Base-by-base conservation (phyloP, 2,329 filamentous ascomycete genomes). In the Alternaria postmessia region DNA sequence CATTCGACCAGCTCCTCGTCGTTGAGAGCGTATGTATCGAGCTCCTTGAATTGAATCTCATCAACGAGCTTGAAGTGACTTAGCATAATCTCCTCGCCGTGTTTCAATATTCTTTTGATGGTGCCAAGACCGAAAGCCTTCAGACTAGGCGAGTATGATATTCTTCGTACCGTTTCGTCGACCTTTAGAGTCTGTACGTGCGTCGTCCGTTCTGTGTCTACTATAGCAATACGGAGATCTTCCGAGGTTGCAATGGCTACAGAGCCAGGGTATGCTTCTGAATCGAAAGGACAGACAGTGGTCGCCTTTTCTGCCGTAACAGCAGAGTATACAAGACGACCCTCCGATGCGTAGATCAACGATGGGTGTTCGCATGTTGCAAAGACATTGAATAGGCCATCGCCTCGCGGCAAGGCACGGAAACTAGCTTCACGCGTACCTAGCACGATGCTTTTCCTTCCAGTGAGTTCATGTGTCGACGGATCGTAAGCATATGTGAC, bases 301-400 rank as follows among this genome's bases (percentile, higher is more conserved):
- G 89, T 89, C 1, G 93, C 92, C 64, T 93, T 90, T 62, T 97
- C 92, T 3, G 94, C 93, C 12, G 94, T 97, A 1, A 97, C 92
- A 2, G 95, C 94, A 5, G 94, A 97, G 80, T 96, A 99, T 1
- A 97, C 88, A 41, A 97, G 90, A 22, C 94, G 87, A 1, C 91
- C 92, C 74, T 97, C 93, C 0, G 89, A 89, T 8, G 91, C 91
- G 74, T 99, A 97, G 49, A 99, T 97, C 55, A 99, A 80, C 64
- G 92, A 97, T 0, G 95, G 92, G 73, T 97, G 93, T 71, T 99
- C 95, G 58, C 93, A 97, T 0, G 93, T 96, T 0, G 93, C 93
- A 75, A 99, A 96, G 0, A 99, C 89, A 69, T 91, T 96, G 74
- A 86, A 91, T 0, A 92, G 81, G 0, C 78, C 83, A 53, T 89